Percentiles rank a stretch among this genome's conserved stretches.
phyloP scores from a whole-genome alignment of 768 basidiomycete genomes.

The Tulasnella sp. region DNA sequence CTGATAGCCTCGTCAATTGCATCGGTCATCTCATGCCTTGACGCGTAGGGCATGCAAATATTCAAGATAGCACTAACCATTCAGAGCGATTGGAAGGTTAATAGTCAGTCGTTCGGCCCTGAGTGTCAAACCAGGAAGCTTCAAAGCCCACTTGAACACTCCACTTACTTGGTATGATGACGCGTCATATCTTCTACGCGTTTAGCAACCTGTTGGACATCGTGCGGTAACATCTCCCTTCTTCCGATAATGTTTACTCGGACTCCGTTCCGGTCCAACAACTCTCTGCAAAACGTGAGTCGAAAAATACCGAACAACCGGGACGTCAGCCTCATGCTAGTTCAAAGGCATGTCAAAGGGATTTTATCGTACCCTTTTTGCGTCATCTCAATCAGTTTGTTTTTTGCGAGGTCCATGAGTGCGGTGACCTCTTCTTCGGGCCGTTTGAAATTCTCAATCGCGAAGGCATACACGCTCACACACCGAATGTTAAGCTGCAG shows the following conservation, averaged over 20 bases:
- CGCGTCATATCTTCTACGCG: conserved; percentile 75
- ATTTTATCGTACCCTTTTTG: conserved; percentile 62
- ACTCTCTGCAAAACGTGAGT: conserved; percentile 42
- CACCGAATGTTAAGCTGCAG: conserved; percentile 71
- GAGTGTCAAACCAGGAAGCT: background rate
- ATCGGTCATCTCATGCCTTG: conserved; percentile 84
- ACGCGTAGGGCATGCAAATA: conserved; percentile 87
- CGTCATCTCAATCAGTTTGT: conserved; percentile 72
- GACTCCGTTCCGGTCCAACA: conserved; percentile 78
- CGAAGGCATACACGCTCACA: conserved; percentile 95
- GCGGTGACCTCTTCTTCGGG: conserved; percentile 78
- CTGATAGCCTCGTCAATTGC: conserved; percentile 53
- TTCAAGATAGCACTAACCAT: conserved; percentile 74
- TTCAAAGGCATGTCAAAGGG: background rate
- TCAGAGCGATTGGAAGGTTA: background rate
- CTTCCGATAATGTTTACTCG: conserved; percentile 79
- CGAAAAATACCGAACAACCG: conserved; percentile 10
- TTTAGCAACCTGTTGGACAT: conserved; percentile 61
- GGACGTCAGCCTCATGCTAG: background rate
- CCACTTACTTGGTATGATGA: conserved; percentile 62
- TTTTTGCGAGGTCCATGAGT: conserved; percentile 80
- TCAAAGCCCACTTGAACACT: background rate
- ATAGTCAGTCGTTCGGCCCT: background rate
- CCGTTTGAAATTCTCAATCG: conserved; percentile 95
- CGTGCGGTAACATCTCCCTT: conserved; percentile 67